Conservation (phyloP, 352 stramenopile species). For the Phytophthora foliorum region DNA sequence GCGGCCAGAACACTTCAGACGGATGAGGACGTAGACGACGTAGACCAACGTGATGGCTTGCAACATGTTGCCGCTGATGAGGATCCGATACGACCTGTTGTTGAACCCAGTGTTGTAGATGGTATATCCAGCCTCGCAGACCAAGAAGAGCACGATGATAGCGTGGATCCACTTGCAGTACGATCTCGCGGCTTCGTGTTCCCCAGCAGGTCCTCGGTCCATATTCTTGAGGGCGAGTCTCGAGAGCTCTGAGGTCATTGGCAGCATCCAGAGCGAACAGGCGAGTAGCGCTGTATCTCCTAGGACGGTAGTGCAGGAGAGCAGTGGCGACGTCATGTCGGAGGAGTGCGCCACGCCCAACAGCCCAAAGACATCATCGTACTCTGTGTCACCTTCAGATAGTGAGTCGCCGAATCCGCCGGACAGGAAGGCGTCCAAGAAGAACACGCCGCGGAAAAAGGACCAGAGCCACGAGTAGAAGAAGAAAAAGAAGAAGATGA, state of each 20-base stretch:
- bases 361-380: constrained; percentile 53
- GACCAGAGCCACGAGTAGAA: constrained; percentile 72
- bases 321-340: constrained; percentile 48
- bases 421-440: constrained; percentile 48
- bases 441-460: constrained; percentile 60
- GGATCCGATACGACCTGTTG: constrained; percentile 43
- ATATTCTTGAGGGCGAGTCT: constrained; percentile 51
- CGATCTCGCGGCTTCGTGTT: constrained; percentile 28
- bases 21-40: constrained; percentile 46
- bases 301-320: constrained; percentile 52
- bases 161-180: constrained; percentile 53
- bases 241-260: constrained; percentile 56
- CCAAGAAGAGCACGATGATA: constrained; percentile 47
- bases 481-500: constrained; percentile 69
- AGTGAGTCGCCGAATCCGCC: constrained; percentile 5
- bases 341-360: constrained; percentile 47
- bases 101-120: constrained; percentile 53
- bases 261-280: constrained; percentile 61
- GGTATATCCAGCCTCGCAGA: constrained; percentile 45
- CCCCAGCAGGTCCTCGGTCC: constrained; percentile 43
- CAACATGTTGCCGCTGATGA: constrained; percentile 59
- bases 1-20: constrained; percentile 52
- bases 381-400: constrained; percentile 20
- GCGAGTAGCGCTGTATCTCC: constrained; percentile 51
- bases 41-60: constrained; percentile 52